A percentile compares a stretch with the other conserved stretches of the same genome.
These are phyloP conservation scores for Diaporthe vexans DNA, from an alignment of 2,329 filamentous ascomycete species.

Conservation along the genomic window DNA sequence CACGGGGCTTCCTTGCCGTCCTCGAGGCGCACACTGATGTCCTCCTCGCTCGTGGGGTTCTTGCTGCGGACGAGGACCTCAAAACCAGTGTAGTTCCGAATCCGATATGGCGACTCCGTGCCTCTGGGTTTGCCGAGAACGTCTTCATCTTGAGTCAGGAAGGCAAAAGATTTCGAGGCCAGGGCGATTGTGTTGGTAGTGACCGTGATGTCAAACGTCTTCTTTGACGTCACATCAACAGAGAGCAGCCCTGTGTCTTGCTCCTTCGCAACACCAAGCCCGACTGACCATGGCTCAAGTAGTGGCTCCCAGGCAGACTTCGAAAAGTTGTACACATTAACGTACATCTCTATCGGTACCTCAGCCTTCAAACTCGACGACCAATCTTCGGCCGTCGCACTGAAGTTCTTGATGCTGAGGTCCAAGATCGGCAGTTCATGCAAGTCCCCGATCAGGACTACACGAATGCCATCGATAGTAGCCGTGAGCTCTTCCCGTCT, in stretches of 20 bases:
- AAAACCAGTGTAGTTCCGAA: constrained; percentile 97
- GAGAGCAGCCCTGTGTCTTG: constrained; percentile 81
- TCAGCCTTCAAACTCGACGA: constrained; percentile 88
- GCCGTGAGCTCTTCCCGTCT: constrained; percentile 84
- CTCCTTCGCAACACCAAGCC: constrained; percentile 87
- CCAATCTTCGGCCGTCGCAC: constrained; percentile 89
- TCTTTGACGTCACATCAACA: constrained; percentile 89
- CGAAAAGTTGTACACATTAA: constrained; percentile 99
- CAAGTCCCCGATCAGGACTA: constrained; percentile 94
- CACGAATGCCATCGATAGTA: constrained; percentile 86
- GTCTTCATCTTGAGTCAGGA: constrained; percentile 89
- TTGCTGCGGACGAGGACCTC: constrained; percentile 88
- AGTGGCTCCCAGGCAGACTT: constrained; percentile 99
- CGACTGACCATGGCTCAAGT: constrained; percentile 96
- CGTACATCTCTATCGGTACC: constrained; percentile 90
- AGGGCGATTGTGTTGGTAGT: constrained; percentile 95
- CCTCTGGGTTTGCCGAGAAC: constrained; percentile 93
- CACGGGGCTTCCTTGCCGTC: constrained; percentile 95
- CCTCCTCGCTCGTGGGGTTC: constrained; percentile 74
- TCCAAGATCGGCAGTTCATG: constrained; percentile 97
- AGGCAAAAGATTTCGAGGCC: constrained; percentile 92
- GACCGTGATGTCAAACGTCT: constrained; percentile 90
- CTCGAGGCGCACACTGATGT: constrained; percentile 80
- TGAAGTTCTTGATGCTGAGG: constrained; percentile 92
- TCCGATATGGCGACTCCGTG: constrained; percentile 90